Evolutionary conservation across 805 yeast genomes (phyloP).

Genomic region (Starmera quercuum): DNA sequence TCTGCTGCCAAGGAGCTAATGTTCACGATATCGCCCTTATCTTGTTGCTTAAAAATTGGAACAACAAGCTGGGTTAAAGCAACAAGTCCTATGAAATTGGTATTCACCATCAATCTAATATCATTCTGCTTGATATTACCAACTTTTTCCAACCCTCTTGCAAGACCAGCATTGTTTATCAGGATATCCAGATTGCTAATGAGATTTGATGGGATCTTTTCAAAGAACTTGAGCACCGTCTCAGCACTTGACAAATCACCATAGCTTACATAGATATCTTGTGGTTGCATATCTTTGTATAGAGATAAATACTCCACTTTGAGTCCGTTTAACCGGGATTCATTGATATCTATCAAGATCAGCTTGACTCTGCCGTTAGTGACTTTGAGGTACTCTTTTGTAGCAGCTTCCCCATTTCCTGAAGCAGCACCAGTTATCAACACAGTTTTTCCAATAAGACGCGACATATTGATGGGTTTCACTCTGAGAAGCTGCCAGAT

Average conservation of each 20-base stretch:
- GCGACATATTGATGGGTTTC: too few species aligned
- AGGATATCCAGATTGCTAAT: slow-evolving; percentile 56
- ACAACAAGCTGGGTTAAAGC: slow-evolving; percentile 73
- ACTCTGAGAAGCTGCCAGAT: too few species aligned
- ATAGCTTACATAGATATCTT: slow-evolving; percentile 27
- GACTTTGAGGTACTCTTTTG: too few species aligned
- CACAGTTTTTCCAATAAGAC: too few species aligned
- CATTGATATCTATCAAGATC: too few species aligned
- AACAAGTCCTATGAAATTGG: slow-evolving; percentile 81
- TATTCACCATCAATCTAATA: slow-evolving; percentile 67
- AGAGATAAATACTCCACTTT: too few species aligned
- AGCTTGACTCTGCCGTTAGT: too few species aligned
- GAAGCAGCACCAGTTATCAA: too few species aligned
- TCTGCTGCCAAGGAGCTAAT: slow-evolving; percentile 72
- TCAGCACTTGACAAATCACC: slow-evolving; percentile 53
- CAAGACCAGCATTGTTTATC: slow-evolving; percentile 70
- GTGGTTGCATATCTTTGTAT: too few species aligned
- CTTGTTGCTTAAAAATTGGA: slow-evolving; percentile 55
- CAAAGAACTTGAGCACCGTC: slow-evolving; percentile 43
- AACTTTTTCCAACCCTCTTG: slow-evolving; percentile 69
- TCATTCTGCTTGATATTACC: slow-evolving; percentile 60
- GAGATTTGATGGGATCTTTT: slow-evolving; percentile 37
- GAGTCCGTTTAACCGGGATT: too few species aligned
- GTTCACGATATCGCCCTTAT: slow-evolving; percentile 63
- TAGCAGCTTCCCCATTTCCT: too few species aligned